These are phyloP conservation scores for Cardamine chenopodiifolia DNA, from an alignment of 345 rosid species.

Conservation along the genomic window DNA sequence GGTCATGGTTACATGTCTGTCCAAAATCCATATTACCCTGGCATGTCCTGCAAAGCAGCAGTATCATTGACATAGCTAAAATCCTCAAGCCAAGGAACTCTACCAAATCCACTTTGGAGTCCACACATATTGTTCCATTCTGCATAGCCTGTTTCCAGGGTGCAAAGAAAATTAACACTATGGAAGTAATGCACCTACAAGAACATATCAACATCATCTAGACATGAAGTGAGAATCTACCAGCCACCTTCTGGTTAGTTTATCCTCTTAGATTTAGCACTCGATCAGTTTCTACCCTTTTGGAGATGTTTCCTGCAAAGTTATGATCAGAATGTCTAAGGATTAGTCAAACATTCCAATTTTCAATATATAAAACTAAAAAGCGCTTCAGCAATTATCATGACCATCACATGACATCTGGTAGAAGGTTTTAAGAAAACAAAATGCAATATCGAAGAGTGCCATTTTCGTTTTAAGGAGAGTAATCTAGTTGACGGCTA, in stretches of 20 bases:
- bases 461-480: neutral
- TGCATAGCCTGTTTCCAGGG: slow-evolving; percentile 49
- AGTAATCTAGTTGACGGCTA: slow-evolving; percentile 11
- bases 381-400: neutral
- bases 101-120: slow-evolving; percentile 51
- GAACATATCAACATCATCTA: slow-evolving; percentile 38
- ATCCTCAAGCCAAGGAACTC: slow-evolving; percentile 67
- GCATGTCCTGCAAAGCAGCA: slow-evolving; percentile 46
- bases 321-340: slow-evolving; percentile 3
- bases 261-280: slow-evolving; percentile 40
- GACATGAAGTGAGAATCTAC: slow-evolving; percentile 59
- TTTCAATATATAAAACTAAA: neutral
- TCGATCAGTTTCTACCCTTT: slow-evolving; percentile 42
- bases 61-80: slow-evolving; percentile 53
- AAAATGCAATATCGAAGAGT: slow-evolving; percentile 19
- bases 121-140: slow-evolving; percentile 59
- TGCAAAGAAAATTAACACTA: slow-evolving; percentile 19
- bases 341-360: slow-evolving; percentile 23
- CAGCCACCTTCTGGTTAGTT: slow-evolving; percentile 78
- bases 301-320: slow-evolving; percentile 47
- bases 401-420: neutral
- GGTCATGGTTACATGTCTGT: slow-evolving; percentile 59
- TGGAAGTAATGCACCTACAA: slow-evolving; percentile 23
- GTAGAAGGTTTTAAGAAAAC: neutral
- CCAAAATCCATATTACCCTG: slow-evolving; percentile 38